Base-by-base conservation (phyloP, 495 filamentous ascomycete genomes). In the Aspergillus heteromorphus region DNA sequence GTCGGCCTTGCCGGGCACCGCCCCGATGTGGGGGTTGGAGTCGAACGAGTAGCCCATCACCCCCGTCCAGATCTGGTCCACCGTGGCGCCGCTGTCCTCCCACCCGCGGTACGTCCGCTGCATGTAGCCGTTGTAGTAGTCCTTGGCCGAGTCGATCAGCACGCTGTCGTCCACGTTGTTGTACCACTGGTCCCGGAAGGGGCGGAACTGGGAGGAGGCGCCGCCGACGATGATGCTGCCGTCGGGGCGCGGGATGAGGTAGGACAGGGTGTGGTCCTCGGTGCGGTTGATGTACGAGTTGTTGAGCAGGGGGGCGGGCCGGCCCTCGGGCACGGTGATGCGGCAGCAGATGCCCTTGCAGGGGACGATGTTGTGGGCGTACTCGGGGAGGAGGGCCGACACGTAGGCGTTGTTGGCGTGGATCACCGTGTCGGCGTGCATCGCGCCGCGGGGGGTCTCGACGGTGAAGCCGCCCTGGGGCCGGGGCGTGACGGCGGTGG, bases 321-420 rank as follows among this genome's bases (percentile, higher is more conserved):
- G 82, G 80, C 6, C 86, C 78, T 41, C 73, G 58, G 40, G 86
- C 6, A 83, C 81, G 0, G 80, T 80, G 43, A 89, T 79, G 55
- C 86, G 84, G n/a, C 84, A 84, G 21, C 85, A 76, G 16, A 88
- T 63, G 1, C 67, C 69, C 48, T 69, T 68, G 55, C 65, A 65
- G 1, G 87, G 87, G 4, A 89, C 79, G 45, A 89, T 82, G 16
- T 77, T 59, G n/a, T 79, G 77, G 51, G 78, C 76, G 48, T 89
- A 79, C 17, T 70, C 60, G 4, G 78, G 75, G 38, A 79, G 72
- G 11, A 90, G 66, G 14, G 69, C 72, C 1, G 83, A 79, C 2
- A 85, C 83, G 59, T 89, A 89, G 19, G 83, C 87, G 53, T 91
- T 91, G 27, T 85, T 90, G 21, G 87, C 87, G 45, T 88, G 64